These are phyloP conservation scores for Nemania sp. DNA, from an alignment of 2,329 filamentous ascomycete genomes.

Conservation along the genomic window DNA sequence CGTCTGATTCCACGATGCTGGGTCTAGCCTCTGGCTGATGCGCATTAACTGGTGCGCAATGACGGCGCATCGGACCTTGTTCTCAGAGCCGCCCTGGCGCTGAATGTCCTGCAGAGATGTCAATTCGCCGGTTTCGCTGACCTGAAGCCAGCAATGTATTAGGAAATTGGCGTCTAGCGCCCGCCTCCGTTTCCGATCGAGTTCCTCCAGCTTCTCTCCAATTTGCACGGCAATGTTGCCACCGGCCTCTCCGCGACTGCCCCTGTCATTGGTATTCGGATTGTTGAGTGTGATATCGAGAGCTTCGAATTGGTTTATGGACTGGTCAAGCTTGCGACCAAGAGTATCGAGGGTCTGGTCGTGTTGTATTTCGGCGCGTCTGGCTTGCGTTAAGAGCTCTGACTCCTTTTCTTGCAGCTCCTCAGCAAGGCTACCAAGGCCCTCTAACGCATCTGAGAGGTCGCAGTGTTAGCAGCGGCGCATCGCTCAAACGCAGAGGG, in stretches of 20 bases:
- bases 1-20: slow-evolving; percentile 74
- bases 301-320: slow-evolving; percentile 90
- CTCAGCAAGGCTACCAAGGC: slow-evolving; percentile 78
- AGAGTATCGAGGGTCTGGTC: slow-evolving; percentile 89
- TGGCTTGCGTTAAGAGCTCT: slow-evolving; percentile 88
- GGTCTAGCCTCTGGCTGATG: slow-evolving; percentile 92
- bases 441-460: slow-evolving; percentile 69
- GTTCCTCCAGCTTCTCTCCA: slow-evolving; percentile 90
- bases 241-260: slow-evolving; percentile 67
- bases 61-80: slow-evolving; percentile 92
- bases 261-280: slow-evolving; percentile 59
- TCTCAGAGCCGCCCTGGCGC: slow-evolving; percentile 85
- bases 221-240: slow-evolving; percentile 95
- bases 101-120: slow-evolving; percentile 90
- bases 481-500: slow-evolving; percentile 8
- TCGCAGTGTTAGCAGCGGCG: slow-evolving; percentile 52
- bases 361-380: slow-evolving; percentile 91
- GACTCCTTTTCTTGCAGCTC: slow-evolving; percentile 92
- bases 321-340: slow-evolving; percentile 89
- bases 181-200: slow-evolving; percentile 89
- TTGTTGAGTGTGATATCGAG: slow-evolving; percentile 86
- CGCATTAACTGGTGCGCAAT: slow-evolving; percentile 93
- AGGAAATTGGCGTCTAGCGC: slow-evolving; percentile 95
- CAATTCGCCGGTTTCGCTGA: slow-evolving; percentile 88
- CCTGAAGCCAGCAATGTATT: slow-evolving; percentile 96